Percentiles rank a stretch among this genome's conserved stretches.
Conservation (phyloP, 345 rosid species). For the Conringia planisiliqua region DNA sequence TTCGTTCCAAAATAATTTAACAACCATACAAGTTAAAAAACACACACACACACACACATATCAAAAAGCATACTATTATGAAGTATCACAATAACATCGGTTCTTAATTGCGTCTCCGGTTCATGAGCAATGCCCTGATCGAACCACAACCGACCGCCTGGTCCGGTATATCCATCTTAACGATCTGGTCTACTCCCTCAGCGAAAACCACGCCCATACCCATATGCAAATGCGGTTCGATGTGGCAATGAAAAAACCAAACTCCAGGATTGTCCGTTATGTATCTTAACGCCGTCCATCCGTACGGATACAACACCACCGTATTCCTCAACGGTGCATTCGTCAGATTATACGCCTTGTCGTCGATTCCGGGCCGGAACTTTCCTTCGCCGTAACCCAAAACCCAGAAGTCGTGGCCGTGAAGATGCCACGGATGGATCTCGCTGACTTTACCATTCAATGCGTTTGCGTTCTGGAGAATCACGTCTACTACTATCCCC, state of each 20-base stretch:
- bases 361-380: conserved; percentile 32
- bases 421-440: conserved; percentile 84
- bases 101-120: not conserved
- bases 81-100: not conserved
- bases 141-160: conserved; percentile 51
- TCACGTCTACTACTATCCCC: conserved; percentile 57
- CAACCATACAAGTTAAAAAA: not conserved
- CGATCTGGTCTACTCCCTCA: conserved; percentile 42
- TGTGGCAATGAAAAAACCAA: conserved; percentile 94
- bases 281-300: conserved; percentile 86
- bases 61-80: not conserved
- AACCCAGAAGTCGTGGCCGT: conserved; percentile 87
- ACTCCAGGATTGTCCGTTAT: conserved; percentile 83
- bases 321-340: conserved; percentile 72
- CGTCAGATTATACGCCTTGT: conserved; percentile 43
- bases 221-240: conserved; percentile 89
- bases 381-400: conserved; percentile 77
- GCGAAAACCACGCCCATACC: conserved; percentile 93
- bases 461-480: conserved; percentile 69
- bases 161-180: conserved; percentile 42
- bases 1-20: not conserved
- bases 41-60: not conserved
- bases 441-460: conserved; percentile 42
- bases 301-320: conserved; percentile 58
- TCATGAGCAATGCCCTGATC: conserved; percentile 31